A percentile compares a stretch with the other conserved stretches of the same genome.
These are phyloP conservation scores for Suillus plorans DNA, from an alignment of 768 basidiomycete species.

Conservation along the genomic window DNA sequence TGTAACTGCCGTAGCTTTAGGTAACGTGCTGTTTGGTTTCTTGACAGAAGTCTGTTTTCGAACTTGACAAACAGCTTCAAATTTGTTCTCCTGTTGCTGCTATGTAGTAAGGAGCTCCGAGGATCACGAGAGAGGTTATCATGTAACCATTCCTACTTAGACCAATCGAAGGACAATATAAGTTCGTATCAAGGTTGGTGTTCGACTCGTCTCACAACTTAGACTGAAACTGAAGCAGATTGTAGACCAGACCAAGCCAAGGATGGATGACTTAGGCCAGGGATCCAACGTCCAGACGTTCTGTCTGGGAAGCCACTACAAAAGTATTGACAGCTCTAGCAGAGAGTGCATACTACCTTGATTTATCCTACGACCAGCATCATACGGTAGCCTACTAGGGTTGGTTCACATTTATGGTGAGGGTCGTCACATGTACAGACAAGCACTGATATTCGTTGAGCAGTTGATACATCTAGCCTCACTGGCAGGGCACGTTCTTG, in stretches of 20 bases:
- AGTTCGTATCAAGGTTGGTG: not conserved
- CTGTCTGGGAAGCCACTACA: not conserved
- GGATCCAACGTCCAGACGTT: not conserved
- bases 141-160: not conserved
- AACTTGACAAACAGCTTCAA: conserved; percentile 21
- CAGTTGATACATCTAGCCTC: not conserved
- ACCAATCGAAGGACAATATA: not conserved
- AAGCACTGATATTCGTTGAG: not conserved
- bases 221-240: not conserved
- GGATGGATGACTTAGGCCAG: not conserved
- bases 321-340: not conserved
- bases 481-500: not conserved
- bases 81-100: not conserved
- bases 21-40: conserved; percentile 23
- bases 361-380: too few relatives aligned
- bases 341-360: not conserved
- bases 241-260: not conserved
- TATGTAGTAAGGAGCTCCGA: not conserved
- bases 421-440: not conserved
- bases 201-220: not conserved
- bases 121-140: not conserved
- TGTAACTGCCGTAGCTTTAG: conserved; percentile 6
- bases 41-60: conserved; percentile 41
- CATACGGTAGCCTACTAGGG: not conserved
- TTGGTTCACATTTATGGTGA: not conserved